phyloP scores from a whole-genome alignment of 805 yeast genomes.

The Millerozyma acaciae region DNA sequence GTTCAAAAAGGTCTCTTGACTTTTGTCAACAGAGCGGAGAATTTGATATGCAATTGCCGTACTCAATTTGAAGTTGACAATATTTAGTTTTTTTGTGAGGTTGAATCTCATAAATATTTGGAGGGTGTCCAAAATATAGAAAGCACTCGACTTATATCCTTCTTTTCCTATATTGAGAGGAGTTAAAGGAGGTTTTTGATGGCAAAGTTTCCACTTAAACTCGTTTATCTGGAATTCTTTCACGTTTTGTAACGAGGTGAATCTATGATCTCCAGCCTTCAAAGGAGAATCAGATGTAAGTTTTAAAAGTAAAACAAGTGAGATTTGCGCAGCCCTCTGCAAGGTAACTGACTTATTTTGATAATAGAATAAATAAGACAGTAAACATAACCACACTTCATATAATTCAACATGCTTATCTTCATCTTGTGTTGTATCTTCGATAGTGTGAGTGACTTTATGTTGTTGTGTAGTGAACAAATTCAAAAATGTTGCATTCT shows the following conservation, averaged over 20 bases:
- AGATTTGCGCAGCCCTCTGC: slow-evolving; percentile 22
- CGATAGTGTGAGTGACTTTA: slow-evolving; percentile 9
- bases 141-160: slow-evolving; percentile 25
- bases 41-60: slow-evolving; percentile 24
- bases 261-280: neutral
- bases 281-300: slow-evolving; percentile 12
- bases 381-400: slow-evolving; percentile 34
- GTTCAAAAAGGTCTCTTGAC: slow-evolving; percentile 12
- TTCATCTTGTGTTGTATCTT: slow-evolving; percentile 11
- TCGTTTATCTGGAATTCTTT: slow-evolving; percentile 26
- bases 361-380: slow-evolving; percentile 37
- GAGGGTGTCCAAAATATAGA: slow-evolving; percentile 30
- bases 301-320: slow-evolving; percentile 24
- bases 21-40: slow-evolving; percentile 10
- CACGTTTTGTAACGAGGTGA: slow-evolving; percentile 4
- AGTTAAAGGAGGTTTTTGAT: slow-evolving; percentile 33
- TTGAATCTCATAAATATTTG: slow-evolving; percentile 34
- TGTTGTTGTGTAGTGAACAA: slow-evolving; percentile 13
- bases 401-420: slow-evolving; percentile 15
- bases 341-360: slow-evolving; percentile 28
- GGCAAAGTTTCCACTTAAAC: slow-evolving; percentile 40
- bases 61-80: slow-evolving; percentile 27
- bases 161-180: slow-evolving; percentile 21
- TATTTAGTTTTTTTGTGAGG: slow-evolving; percentile 31
- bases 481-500: slow-evolving; percentile 14